Evolutionary conservation across 2,329 filamentous ascomycete genomes (phyloP), one percentile per base, ranked within the genome.

Genomic region (Furcasterigmium furcatum): DNA sequence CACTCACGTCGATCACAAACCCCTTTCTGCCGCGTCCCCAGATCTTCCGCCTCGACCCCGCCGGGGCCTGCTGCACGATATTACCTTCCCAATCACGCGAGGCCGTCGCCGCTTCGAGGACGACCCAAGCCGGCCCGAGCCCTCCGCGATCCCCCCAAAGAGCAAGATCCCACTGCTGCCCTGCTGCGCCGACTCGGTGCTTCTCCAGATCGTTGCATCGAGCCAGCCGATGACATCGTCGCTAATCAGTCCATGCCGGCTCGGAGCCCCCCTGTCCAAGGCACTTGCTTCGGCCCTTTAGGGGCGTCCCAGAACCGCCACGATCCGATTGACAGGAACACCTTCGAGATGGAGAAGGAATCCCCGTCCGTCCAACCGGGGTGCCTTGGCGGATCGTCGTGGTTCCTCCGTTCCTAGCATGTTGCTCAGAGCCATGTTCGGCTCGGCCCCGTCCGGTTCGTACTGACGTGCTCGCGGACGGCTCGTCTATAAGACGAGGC

Each of bases 71-170:
- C 29, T 42, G 40, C 40, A 22, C 29, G 40, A 42, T 42, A 42
- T 42, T 34, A 30, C 40, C 40, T 42, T 42, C 21, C 40, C 40
- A 42, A 42, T 42, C 40, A 42, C 29, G 34, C 40, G 5, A 34
- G 40, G 40, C 27, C 40, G 34, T 34, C 27, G 27, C 40, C 27
- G 40, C 29, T 25, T 18, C 34, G 40, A 16, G 27, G 18, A 34
- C 40, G 19, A 22, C 40, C 40, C 40, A 42, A 34, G 40, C 40
- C 40, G 40, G 40, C 27, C 27, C 40, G 21, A 32, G n/a, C 24
- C 29, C 40, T 42, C 40, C 40, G 34, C 18, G n/a, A 6, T 18
- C 12, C 34, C 34, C n/a, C 18, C n/a, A 36, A 19, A 18, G n/a
- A 36, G 16, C 34, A 19, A 27, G 24, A 20, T 6, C 34, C 34